phyloP scores from a whole-genome alignment of 345 rosid genomes.

The Populus tremula region DNA sequence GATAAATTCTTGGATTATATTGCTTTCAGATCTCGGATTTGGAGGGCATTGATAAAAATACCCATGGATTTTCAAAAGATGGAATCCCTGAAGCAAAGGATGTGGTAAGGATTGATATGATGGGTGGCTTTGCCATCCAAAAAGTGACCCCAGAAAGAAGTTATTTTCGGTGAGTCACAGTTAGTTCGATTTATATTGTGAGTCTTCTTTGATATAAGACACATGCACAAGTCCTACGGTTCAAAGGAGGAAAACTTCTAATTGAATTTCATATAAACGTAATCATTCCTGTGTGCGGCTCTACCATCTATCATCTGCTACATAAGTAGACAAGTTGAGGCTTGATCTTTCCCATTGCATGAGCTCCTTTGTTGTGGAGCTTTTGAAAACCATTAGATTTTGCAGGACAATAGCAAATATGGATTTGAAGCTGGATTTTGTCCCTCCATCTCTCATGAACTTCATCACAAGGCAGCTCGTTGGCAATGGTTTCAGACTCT shows the following conservation, averaged over 20 bases:
- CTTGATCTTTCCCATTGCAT: neutral
- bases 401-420: conserved; percentile 73
- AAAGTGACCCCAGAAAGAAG: conserved; percentile 76
- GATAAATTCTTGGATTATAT: neutral
- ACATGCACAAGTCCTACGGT: neutral
- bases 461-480: conserved; percentile 86
- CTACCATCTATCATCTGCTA: neutral
- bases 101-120: conserved; percentile 68
- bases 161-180: conserved; percentile 65
- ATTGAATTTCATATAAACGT: neutral
- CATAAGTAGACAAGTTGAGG: neutral
- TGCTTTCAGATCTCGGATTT: conserved; percentile 61
- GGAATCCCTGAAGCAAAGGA: conserved; percentile 59
- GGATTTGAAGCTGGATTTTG: conserved; percentile 88
- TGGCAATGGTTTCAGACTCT: conserved; percentile 84
- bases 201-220: neutral
- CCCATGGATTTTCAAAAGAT: conserved; percentile 54
- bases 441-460: conserved; percentile 86
- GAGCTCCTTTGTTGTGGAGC: neutral
- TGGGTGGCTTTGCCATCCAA: conserved; percentile 87
- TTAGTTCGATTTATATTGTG: neutral
- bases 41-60: conserved; percentile 46
- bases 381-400: conserved; percentile 16
- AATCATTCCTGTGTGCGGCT: too few relatives aligned
- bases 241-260: neutral